Conservation (phyloP, 495 filamentous ascomycete genomes). For the Aspergillus wentii region DNA sequence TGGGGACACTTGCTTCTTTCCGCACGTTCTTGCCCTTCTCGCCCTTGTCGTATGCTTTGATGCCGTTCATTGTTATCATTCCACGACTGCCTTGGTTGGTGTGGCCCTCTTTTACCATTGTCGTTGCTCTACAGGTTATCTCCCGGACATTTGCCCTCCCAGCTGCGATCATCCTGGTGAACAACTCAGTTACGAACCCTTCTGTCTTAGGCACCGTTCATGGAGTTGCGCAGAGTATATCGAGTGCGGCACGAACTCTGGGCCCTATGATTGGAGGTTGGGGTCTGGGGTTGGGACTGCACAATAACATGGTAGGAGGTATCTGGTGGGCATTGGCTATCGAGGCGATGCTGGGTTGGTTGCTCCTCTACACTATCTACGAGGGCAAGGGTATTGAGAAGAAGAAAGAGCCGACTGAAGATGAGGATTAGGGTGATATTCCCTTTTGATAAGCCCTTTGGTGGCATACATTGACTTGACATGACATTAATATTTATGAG, state of each 20-base stretch:
- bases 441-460: too few relatives aligned
- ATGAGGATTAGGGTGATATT: conserved; percentile 10
- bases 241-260: conserved; percentile 54
- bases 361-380: conserved; percentile 45
- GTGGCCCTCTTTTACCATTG: conserved; percentile 52
- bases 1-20: conserved; percentile 61
- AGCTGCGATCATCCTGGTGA: conserved; percentile 62
- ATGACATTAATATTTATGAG: too few relatives aligned
- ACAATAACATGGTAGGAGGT: conserved; percentile 59
- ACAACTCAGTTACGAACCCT: conserved; percentile 60
- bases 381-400: conserved; percentile 48
- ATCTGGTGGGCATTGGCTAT: conserved; percentile 65
- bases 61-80: conserved; percentile 63
- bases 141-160: conserved; percentile 70
- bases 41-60: conserved; percentile 58
- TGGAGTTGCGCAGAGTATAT: conserved; percentile 61
- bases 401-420: conserved; percentile 13
- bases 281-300: conserved; percentile 58
- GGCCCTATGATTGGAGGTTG: conserved; percentile 64
- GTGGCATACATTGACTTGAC: too few relatives aligned
- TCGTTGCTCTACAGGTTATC: conserved; percentile 63
- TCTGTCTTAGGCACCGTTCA: conserved; percentile 64
- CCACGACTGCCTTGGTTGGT: conserved; percentile 43
- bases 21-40: conserved; percentile 57
- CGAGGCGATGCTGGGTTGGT: conserved; percentile 45